Evolutionary conservation across 805 yeast genomes (phyloP), one percentile per base, ranked within the genome.

Genomic region (Saccharomycopsis sp.): DNA sequence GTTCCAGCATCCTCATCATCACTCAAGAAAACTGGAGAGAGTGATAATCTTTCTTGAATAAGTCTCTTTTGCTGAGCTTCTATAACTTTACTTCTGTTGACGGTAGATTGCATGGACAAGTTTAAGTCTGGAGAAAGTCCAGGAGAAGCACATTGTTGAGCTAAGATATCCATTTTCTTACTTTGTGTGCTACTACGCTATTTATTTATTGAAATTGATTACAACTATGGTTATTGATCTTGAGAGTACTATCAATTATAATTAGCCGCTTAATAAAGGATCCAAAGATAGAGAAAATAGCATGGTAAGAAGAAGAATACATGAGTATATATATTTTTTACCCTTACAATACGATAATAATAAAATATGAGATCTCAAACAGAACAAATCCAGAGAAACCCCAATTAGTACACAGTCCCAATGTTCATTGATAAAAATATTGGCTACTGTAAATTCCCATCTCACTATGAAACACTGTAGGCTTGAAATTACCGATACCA

Each of bases 1-100:
- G 51, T 47, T 3, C 20, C 7, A 12, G 52, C 60, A 34, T 22
- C 42, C 14, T 53, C 54, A 22, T 47, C 24, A 9, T 25, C 53
- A 44, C 17, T 17, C 44, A 42, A 15, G 15, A 49, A 8, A 25
- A 23, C 23, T 20, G 54, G 7, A 47, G 60, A 44, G 49, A 41
- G 19, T 44, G 50, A n/a, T 34, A 55, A 23, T 20, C 61, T 29
- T 35, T 56, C 22, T 42, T 52, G n/a, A 9, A 58, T 58, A 20
- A 58, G 50, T n/a, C 23, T n/a, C 44, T 34, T 41, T 29, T 58
- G 62, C 34, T 58, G 58, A 49, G 56, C 62, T 42, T 58, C 62
- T n/a, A 58, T 53, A 35, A 56, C 2, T 38, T 56, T 51, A 34
- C 57, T 49, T 35, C 58, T 17, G 22, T 55, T 19, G 22, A 58